Base-by-base conservation (phyloP, 1,139 yeast genomes). In the Yamadazyma triangularis region DNA sequence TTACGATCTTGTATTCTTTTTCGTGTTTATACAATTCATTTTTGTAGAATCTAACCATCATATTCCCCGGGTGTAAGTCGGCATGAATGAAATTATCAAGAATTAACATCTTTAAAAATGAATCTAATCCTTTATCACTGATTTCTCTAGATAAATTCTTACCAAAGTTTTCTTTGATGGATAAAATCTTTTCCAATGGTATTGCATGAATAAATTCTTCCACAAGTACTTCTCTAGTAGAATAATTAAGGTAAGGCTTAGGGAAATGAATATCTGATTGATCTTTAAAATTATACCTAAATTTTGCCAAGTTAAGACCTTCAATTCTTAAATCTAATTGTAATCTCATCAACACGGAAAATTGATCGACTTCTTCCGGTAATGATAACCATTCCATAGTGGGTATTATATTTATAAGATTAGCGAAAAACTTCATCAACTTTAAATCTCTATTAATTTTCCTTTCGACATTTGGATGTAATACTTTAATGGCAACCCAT, bases 311-410 rank as follows among this genome's bases (percentile, higher is more conserved):
- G 51, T 91, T 91, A 42, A 81, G 64, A 0, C 93, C 94, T 53
- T 91, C 98, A 23, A 91, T 86, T 44, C 97, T 67, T 36, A 91
- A 61, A 55, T 91, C 98, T 37, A 93, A 61, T 55, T 91, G 99
- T 31, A 87, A 58, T 30, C 79, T 76, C 97, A 91, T 91, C 60
- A 93, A 72, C 1, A 78, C 64, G 1, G 87, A 71, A 54, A 91
- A 91, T 48, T 88, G 94, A 25, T 79, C 85, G 2, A 91, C 97
- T 55, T 93, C 98, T 40, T 82, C 94, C 0, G 97, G 98, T 30
- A 91, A 62, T 4, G 96, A 86, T 6, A 91, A 64, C 99, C 99
- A 91, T 54, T 91, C 96, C 95, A 91, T 86, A 0, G 95, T 87
- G 2, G 98, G 99, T 2, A 89, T 64, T 12, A 56, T 43, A 47